Evolutionary conservation across 495 filamentous ascomycete genomes (phyloP).

Genomic region (Podospora fimiseda): DNA sequence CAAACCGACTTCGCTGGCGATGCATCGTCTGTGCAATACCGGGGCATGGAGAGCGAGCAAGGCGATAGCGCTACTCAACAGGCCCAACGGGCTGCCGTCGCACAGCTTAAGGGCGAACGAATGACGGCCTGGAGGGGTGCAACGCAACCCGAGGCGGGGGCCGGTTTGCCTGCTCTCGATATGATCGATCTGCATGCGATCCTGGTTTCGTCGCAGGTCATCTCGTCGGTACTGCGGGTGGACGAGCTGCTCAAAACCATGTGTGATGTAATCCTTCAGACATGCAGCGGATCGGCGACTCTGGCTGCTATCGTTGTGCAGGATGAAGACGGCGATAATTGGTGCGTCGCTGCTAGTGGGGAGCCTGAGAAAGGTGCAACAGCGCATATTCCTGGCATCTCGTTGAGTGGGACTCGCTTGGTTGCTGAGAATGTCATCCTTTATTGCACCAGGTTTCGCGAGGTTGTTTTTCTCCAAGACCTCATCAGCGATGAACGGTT

Average conservation of each 20-base stretch:
- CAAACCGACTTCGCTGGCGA: slow-evolving; percentile 68
- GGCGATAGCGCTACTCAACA: slow-evolving; percentile 49
- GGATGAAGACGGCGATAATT: slow-evolving; percentile 22
- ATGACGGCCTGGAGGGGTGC: slow-evolving; percentile 58
- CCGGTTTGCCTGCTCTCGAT: slow-evolving; percentile 55
- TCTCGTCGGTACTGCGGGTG: slow-evolving; percentile 81
- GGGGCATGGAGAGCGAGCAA: slow-evolving; percentile 47
- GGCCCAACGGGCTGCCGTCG: slow-evolving; percentile 35
- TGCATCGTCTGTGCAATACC: slow-evolving; percentile 50
- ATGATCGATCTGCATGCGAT: slow-evolving; percentile 86
- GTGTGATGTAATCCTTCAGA: slow-evolving; percentile 84
- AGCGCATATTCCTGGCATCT: slow-evolving; percentile 55
- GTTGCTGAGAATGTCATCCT: slow-evolving; percentile 74
- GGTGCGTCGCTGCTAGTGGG: slow-evolving; percentile 69
- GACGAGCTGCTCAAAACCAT: slow-evolving; percentile 81
- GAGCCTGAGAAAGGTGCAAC: slow-evolving; percentile 61
- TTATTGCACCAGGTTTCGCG: slow-evolving; percentile 77
- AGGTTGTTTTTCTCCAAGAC: slow-evolving; percentile 77
- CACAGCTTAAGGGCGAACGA: slow-evolving; percentile 53
- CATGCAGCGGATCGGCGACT: slow-evolving; percentile 70
- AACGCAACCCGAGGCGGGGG: slow-evolving; percentile 41
- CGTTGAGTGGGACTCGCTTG: slow-evolving; percentile 53
- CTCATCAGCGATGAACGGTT: slow-evolving; percentile 81
- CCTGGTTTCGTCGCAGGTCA: slow-evolving; percentile 79
- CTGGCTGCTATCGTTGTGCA: slow-evolving; percentile 63